A percentile compares a stretch with the other conserved stretches of the same genome.
These are phyloP conservation scores for Sporothrix euskadiensis DNA, from an alignment of 2,329 filamentous ascomycete genomes.

Conservation along the genomic window DNA sequence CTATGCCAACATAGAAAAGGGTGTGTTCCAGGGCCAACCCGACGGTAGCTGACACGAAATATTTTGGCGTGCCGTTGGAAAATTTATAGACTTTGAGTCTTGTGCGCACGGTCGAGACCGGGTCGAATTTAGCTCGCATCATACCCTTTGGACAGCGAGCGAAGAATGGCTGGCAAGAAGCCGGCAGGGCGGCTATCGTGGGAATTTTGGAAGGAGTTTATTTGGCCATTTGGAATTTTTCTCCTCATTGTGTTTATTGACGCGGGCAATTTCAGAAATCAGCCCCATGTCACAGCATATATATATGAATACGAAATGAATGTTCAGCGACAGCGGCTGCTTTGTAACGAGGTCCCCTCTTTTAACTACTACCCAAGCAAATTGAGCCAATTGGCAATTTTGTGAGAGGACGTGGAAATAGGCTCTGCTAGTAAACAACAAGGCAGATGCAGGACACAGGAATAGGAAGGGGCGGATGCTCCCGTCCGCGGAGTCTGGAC, in stretches of 20 bases:
- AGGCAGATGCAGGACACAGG: neutral
- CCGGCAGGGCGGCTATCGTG: neutral
- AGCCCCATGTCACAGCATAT: neutral
- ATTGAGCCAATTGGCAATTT: neutral
- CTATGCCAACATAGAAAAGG: constrained; percentile 59
- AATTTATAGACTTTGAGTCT: neutral
- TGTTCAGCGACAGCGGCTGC: neutral
- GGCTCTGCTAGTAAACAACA: constrained; percentile 3
- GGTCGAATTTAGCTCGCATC: neutral
- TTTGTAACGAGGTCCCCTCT: neutral
- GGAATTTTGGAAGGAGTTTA: neutral
- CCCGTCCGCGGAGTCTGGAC: neutral
- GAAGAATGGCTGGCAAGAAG: neutral
- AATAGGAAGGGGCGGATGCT: neutral
- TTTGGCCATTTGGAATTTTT: constrained; percentile 2
- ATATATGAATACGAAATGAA: constrained; percentile 1
- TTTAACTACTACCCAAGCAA: neutral
- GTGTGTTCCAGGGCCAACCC: constrained; percentile 50
- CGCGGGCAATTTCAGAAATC: neutral
- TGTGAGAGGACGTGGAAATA: constrained; percentile 2
- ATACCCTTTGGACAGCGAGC: neutral
- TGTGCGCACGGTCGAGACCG: neutral
- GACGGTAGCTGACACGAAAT: neutral
- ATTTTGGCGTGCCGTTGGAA: neutral
- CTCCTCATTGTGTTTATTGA: neutral